A percentile compares a stretch with the other conserved stretches of the same genome.
Evolutionary conservation across 495 filamentous ascomycete species (phyloP).

Genomic region (Aspergillus ostianus): DNA sequence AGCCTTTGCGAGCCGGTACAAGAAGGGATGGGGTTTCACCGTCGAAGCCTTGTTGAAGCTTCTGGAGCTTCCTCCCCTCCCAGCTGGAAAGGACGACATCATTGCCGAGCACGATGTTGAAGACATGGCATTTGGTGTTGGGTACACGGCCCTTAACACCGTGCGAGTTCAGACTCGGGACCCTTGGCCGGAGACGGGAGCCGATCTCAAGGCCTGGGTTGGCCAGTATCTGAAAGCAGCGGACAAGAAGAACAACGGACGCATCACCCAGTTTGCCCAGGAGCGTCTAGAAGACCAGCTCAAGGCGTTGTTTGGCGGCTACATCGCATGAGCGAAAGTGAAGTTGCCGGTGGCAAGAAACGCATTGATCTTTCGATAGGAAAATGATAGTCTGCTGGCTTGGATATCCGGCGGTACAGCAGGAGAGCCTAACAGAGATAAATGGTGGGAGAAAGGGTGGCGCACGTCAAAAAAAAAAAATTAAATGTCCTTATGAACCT

Average conservation of each 20-base stretch:
- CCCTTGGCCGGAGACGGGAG: conserved; percentile 74
- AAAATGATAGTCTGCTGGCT: neutral
- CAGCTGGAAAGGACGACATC: conserved; percentile 67
- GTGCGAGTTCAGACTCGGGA: conserved; percentile 68
- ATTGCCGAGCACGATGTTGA: conserved; percentile 86
- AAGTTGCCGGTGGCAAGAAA: neutral
- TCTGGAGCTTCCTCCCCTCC: conserved; percentile 79
- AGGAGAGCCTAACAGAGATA: neutral
- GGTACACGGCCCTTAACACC: conserved; percentile 88
- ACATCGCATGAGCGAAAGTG: conserved; percentile 44
- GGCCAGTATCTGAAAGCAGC: conserved; percentile 65
- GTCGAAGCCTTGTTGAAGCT: conserved; percentile 83
- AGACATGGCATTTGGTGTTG: conserved; percentile 89
- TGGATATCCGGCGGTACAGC: neutral
- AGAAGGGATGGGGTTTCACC: conserved; percentile 87
- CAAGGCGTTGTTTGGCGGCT: conserved; percentile 52
- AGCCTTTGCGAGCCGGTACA: conserved; percentile 70
- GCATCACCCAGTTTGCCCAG: conserved; percentile 55
- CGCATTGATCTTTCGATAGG: neutral
- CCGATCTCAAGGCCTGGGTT: conserved; percentile 78
- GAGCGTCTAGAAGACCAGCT: conserved; percentile 58
- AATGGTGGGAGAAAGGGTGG: neutral
- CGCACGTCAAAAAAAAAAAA: neutral
- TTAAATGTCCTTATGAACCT: conserved; percentile 11
- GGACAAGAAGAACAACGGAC: conserved; percentile 53